Evolutionary conservation across 495 filamentous ascomycete species (phyloP), one percentile per base, ranked within the genome.

Genomic region (Peziza echinospora): DNA sequence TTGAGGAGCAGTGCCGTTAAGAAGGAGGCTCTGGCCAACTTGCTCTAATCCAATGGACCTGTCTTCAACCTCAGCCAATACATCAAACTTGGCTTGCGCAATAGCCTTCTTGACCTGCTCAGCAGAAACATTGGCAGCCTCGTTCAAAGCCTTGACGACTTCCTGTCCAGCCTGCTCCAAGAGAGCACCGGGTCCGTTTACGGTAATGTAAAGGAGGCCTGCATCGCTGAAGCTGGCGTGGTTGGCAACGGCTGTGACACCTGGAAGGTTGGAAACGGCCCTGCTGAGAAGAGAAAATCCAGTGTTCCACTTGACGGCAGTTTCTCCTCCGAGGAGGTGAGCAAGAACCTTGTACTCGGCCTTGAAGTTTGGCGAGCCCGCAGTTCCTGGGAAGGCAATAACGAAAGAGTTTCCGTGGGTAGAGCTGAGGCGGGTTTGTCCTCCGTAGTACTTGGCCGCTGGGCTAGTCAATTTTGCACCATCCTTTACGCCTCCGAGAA

Each of bases 201-300:
- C 71, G 52, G 77, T 75, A 53, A 93, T 77, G 50, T 76, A 71
- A 44, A 99, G 71, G 21, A 99, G 76, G 54, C 89, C 91, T 47
- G 87, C 82, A 57, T 99, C 89, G 13, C 87, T 93, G 72, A 94
- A 99, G 47, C 81, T 72, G 50, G 69, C 63, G 68, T 91, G 83
- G 53, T 73, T 70, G 41, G 85, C 84, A 51, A 79, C 74, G 21
- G 54, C 59, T 47, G 64, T 65, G 46, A 78, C 75, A 54, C 78
- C 73, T 19, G 76, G 72, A 61, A 72, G 69, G 17, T 67, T 66
- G 44, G 77, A 66, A 46, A 75, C 70, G 37, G 77, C 80, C 67
- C 91, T 82, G 47, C 78, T 71, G 39, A 99, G 74, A 40, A 93
- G 68, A 10, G 80, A 86, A 68, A 92, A 94, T 46, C 89, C 91